Conservation (phyloP, 2,329 filamentous ascomycete genomes). For the Trichoderma koningii region DNA sequence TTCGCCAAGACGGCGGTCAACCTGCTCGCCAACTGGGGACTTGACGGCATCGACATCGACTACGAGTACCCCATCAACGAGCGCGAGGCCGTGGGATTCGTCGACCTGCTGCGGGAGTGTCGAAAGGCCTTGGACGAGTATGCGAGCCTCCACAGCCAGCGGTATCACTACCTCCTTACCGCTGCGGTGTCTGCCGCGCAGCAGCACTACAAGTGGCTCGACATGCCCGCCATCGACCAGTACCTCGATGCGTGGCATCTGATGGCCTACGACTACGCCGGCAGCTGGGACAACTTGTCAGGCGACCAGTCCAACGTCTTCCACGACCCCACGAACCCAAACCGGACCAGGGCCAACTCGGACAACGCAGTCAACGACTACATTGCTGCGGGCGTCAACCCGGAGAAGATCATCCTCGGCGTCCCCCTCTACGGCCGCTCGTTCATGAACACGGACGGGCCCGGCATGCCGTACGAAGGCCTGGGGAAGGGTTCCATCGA, state of each 20-base stretch:
- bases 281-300: constrained; percentile 63
- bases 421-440: constrained; percentile 80
- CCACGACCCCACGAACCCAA: constrained; percentile 51
- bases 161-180: constrained; percentile 54
- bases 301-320: constrained; percentile 74
- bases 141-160: constrained; percentile 43
- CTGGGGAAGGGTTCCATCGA: constrained; percentile 61
- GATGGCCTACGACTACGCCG: constrained; percentile 73
- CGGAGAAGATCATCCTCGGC: constrained; percentile 71
- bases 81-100: constrained; percentile 45
- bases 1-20: constrained; percentile 71
- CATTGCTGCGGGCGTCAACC: constrained; percentile 56
- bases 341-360: constrained; percentile 68
- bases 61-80: constrained; percentile 55
- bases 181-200: constrained; percentile 54
- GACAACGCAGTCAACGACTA: constrained; percentile 60
- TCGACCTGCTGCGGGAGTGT: constrained; percentile 47
- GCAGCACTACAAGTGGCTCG: constrained; percentile 52
- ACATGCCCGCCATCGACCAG: constrained; percentile 56
- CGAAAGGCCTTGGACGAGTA: constrained; percentile 49
- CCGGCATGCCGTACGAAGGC: constrained; percentile 64
- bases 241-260: constrained; percentile 62
- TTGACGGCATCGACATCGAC: constrained; percentile 60
- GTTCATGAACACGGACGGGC: constrained; percentile 67
- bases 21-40: constrained; percentile 67